A percentile compares a stretch with the other conserved stretches of the same genome.
Evolutionary conservation across 352 stramenopile genomes (phyloP).

Genomic region (Hyaloperonospora arabidopsidis): DNA sequence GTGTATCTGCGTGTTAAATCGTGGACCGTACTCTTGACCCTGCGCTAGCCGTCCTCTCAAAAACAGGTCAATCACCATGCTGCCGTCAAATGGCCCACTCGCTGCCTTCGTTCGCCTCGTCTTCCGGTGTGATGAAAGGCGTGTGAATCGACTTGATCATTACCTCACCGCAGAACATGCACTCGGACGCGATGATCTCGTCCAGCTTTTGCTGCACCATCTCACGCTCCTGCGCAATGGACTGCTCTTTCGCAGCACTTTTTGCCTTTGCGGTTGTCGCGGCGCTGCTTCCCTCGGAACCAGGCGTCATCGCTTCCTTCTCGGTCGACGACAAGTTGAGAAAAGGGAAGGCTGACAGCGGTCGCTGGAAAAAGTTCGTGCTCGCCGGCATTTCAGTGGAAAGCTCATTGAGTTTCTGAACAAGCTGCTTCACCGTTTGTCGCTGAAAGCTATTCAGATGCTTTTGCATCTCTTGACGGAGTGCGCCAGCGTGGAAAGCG

Average conservation of each 20-base stretch:
- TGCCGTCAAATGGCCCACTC: constrained; percentile 75
- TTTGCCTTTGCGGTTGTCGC: constrained; percentile 44
- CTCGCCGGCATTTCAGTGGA: constrained; percentile 62
- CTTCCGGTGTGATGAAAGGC: constrained; percentile 86
- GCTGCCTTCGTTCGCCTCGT: constrained; percentile 67
- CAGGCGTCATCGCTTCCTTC: constrained; percentile 58
- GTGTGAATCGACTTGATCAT: constrained; percentile 93
- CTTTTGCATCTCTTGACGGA: constrained; percentile 85
- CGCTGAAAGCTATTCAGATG: constrained; percentile 83
- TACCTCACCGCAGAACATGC: constrained; percentile 90
- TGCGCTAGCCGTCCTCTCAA: too few species aligned
- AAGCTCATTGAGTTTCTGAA: constrained; percentile 82
- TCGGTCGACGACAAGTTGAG: constrained; percentile 60
- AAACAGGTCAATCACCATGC: too few species aligned
- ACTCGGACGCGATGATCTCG: constrained; percentile 91
- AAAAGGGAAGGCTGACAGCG: constrained; percentile 50
- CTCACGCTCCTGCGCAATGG: constrained; percentile 75
- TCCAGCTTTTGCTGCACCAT: constrained; percentile 90
- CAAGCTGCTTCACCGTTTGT: constrained; percentile 84
- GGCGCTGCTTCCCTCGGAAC: constrained; percentile 30
- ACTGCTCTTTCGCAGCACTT: constrained; percentile 63
- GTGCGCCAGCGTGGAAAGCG: constrained; percentile 85
- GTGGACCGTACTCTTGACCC: too few species aligned
- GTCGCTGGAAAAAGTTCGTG: constrained; percentile 71
- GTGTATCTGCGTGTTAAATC: too few species aligned